Evolutionary conservation across 345 rosid genomes (phyloP).

Genomic region (Trapa bicornis): DNA sequence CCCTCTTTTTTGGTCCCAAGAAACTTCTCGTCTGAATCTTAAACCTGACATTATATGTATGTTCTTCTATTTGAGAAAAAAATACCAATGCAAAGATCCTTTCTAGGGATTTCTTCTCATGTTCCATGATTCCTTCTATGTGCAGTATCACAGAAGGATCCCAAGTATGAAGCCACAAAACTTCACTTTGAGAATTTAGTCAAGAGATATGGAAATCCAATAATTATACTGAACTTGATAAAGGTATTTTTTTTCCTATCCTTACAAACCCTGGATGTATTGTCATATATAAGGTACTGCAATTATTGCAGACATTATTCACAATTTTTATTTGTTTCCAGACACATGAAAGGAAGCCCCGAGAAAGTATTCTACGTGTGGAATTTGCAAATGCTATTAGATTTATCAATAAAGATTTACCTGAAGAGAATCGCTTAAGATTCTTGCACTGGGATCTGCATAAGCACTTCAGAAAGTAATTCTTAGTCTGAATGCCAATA

Average conservation of each 20-base stretch:
- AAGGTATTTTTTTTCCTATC: constrained; percentile 38
- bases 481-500: constrained; percentile 1
- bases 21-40: constrained; percentile 82
- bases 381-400: constrained; percentile 83
- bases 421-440: constrained; percentile 55
- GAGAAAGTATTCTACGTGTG: constrained; percentile 76
- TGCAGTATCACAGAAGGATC: constrained; percentile 75
- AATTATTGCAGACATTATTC: constrained; percentile 3
- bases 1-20: constrained; percentile 98
- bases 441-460: constrained; percentile 90
- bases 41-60: constrained; percentile 86
- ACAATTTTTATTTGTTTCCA: constrained; percentile 15
- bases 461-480: constrained; percentile 71
- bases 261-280: background rate
- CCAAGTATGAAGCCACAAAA: constrained; percentile 71
- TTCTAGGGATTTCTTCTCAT: constrained; percentile 2
- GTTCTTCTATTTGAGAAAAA: constrained; percentile 10
- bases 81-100: background rate
- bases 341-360: constrained; percentile 89
- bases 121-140: constrained; percentile 10
- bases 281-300: background rate
- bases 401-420: constrained; percentile 51
- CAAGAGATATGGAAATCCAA: constrained; percentile 88
- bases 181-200: constrained; percentile 88
- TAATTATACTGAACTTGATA: constrained; percentile 79